phyloP scores from a whole-genome alignment of 1,284 basidiomycete genomes.

The Dichomitus squalens region DNA sequence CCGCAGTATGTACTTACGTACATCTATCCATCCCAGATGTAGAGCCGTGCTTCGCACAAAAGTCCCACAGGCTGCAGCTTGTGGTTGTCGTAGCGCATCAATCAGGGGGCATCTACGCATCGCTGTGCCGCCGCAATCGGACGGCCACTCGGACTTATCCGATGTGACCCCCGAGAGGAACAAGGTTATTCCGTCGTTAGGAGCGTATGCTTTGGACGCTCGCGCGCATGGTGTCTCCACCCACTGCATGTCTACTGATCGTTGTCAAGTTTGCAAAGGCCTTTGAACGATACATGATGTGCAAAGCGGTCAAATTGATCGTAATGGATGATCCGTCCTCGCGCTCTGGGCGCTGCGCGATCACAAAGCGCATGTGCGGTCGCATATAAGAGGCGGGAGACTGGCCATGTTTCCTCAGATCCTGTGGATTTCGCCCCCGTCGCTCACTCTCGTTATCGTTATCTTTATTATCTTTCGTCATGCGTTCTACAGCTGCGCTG shows the following conservation, averaged over 20 bases:
- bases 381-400: conserved; percentile 13
- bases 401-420: conserved; percentile 14
- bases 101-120: no score
- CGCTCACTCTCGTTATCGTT: neutral
- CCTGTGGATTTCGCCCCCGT: conserved; percentile 20
- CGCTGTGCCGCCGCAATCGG: no score
- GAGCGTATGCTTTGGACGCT: neutral
- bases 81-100: no score
- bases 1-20: no score
- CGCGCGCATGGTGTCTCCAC: neutral
- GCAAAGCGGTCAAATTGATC: conserved; percentile 9
- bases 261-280: conserved; percentile 6
- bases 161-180: neutral
- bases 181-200: neutral
- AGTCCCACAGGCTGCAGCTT: no score
- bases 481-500: conserved; percentile 27
- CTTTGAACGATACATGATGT: neutral
- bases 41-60: no score
- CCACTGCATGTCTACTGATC: conserved; percentile 7
- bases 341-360: conserved; percentile 4
- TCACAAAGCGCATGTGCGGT: neutral
- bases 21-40: no score
- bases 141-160: no score
- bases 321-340: conserved; percentile 14
- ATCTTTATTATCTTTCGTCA: conserved; percentile 12